Conservation (phyloP, 352 stramenopile species). For the Phytophthora pinifolia region DNA sequence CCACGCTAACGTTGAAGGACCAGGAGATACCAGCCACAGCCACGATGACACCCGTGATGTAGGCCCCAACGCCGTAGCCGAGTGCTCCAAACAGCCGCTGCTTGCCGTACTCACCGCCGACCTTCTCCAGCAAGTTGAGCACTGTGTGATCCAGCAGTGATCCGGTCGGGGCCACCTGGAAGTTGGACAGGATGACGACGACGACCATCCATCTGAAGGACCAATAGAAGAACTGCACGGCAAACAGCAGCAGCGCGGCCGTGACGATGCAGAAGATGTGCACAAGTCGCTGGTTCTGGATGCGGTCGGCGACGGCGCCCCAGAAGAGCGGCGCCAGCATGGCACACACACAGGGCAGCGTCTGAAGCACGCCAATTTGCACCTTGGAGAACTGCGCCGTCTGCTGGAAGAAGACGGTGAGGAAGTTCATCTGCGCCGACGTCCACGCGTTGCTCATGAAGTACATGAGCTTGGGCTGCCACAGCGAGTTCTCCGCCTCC, state of each 20-base stretch:
- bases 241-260: slow-evolving; percentile 58
- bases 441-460: slow-evolving; percentile 57
- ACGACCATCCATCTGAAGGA: slow-evolving; percentile 56
- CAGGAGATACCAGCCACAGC: slow-evolving; percentile 59
- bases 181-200: slow-evolving; percentile 60
- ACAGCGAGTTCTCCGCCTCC: slow-evolving; percentile 24
- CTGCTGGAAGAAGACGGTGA: slow-evolving; percentile 76
- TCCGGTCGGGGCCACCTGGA: slow-evolving; percentile 54
- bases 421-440: slow-evolving; percentile 76
- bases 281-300: slow-evolving; percentile 59
- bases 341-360: slow-evolving; percentile 57
- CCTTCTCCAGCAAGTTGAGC: slow-evolving; percentile 60
- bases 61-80: slow-evolving; percentile 63
- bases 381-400: slow-evolving; percentile 66
- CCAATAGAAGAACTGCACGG: slow-evolving; percentile 52
- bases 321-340: slow-evolving; percentile 77
- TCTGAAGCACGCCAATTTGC: slow-evolving; percentile 77
- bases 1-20: slow-evolving; percentile 74
- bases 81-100: slow-evolving; percentile 79
- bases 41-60: slow-evolving; percentile 71
- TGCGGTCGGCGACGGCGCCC: slow-evolving; percentile 67
- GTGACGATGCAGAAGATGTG: slow-evolving; percentile 65
- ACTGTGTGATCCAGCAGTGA: slow-evolving; percentile 76
- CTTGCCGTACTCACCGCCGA: slow-evolving; percentile 83
- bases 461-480: slow-evolving; percentile 84